Base-by-base conservation (phyloP, 2,329 filamentous ascomycete genomes). In the Trichophyton benhamiae region DNA sequence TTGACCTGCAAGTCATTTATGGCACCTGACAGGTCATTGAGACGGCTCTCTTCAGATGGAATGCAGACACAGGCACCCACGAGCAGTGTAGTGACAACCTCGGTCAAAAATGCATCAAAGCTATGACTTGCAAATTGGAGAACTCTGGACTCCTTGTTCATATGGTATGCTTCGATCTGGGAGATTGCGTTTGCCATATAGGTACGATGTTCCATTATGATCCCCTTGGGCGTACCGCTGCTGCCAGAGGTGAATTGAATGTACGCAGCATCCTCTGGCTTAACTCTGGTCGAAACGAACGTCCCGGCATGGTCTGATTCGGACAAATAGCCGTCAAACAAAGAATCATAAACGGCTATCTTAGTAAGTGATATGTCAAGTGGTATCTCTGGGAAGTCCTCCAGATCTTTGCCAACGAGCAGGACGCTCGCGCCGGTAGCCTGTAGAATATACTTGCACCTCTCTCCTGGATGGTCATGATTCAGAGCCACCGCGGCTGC, bases 21-120 rank as follows among this genome's bases (percentile, higher is more conserved):
- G 0, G 76, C 76, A 0, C 74, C 76, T 1, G 76, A 72, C 11
- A 83, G 76, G 60, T 83, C 76, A 57, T 77, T 74, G 0, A 78
- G 64, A 46, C 78, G 73, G 62, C 82, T 78, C 3, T 75, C 68
- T 0, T 78, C 72, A 0, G 78, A 77, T 0, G 83, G 82, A 1
- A 86, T 76, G 61, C 83, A 85, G 3, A 86, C 75, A 49, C 81
- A 84, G 0, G 80, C 83, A 7, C 83, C 83, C 33, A 79, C 72
- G 0, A 78, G 72, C 3, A 86, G 72, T 0, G 83, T 80, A 1
- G n/a, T n/a, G 36, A 57, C 20, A 27, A 61, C 57, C 9, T 61
- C 60, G 1, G 7, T 25, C 13, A 61, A 33, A 22, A 20, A 11
- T 5, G 57, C 60, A 44, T 61, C 60, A 27, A 61, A 61, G 3